phyloP scores from a whole-genome alignment of 257 asterid species.

The Gentiana dahurica region DNA sequence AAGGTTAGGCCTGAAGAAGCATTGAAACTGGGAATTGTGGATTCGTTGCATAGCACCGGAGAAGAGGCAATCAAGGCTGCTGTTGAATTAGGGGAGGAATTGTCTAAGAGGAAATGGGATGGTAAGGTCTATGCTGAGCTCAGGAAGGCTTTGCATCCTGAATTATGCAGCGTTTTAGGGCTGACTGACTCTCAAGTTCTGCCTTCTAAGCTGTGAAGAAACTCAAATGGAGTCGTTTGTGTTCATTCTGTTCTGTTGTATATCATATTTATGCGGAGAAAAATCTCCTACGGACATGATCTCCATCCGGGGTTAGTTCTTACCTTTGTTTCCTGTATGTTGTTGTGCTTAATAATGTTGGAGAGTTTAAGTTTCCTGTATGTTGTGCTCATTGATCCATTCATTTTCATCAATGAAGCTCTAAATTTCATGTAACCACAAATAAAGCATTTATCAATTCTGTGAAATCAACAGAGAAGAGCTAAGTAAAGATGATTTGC shows the following conservation, averaged over 20 bases:
- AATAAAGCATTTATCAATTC: neutral
- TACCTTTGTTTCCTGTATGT: too few species aligned
- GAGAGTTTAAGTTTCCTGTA: too few species aligned
- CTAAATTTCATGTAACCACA: too few species aligned
- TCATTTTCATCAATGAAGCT: too few species aligned
- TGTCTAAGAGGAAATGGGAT: conserved; percentile 40
- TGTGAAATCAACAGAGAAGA: conserved; percentile 23
- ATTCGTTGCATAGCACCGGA: conserved; percentile 16
- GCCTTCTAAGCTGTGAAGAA: conserved; percentile 14
- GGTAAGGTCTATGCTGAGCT: conserved; percentile 44
- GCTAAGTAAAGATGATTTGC: neutral
- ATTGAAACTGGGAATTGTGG: conserved; percentile 42
- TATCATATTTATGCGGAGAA: too few species aligned
- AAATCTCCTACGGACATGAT: too few species aligned
- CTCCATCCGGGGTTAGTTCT: too few species aligned
- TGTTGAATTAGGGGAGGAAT: conserved; percentile 23
- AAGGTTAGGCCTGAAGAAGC: conserved; percentile 21
- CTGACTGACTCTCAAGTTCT: conserved; percentile 15
- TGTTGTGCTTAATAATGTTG: too few species aligned
- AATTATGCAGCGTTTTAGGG: conserved; percentile 37
- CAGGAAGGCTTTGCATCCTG: conserved; percentile 45
- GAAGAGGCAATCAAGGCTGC: conserved; percentile 47
- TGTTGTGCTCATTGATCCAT: too few species aligned
- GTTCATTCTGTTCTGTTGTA: too few species aligned
- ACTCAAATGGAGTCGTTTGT: too few species aligned